Conservation (phyloP, 2,329 filamentous ascomycete species). For the Graphiopsis chlorocephala region DNA sequence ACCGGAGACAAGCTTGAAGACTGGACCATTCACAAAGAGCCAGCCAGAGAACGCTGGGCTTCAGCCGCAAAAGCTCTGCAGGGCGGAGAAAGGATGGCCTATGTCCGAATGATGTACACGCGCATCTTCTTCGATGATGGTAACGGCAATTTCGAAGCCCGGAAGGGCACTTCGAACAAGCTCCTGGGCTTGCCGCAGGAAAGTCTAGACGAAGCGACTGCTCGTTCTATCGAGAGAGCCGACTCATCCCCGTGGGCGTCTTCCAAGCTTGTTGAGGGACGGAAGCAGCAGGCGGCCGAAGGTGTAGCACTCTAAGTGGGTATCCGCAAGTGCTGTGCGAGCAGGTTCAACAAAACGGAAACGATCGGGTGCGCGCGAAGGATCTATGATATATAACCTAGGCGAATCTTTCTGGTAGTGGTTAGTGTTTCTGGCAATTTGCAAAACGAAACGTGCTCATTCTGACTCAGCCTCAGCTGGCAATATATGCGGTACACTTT, state of each 20-base stretch:
- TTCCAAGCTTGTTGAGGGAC: not conserved
- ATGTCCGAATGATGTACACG: slow-evolving; percentile 53
- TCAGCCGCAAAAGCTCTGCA: slow-evolving; percentile 48
- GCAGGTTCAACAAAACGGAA: not conserved
- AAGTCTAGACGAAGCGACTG: slow-evolving; percentile 57
- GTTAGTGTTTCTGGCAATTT: not conserved
- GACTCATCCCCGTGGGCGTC: not conserved
- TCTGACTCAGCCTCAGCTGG: not conserved
- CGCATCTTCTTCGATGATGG: slow-evolving; percentile 48
- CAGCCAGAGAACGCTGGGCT: slow-evolving; percentile 47
- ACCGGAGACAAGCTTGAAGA: slow-evolving; percentile 57
- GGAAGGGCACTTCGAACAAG: slow-evolving; percentile 47
- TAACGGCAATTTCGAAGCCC: slow-evolving; percentile 38
- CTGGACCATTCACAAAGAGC: slow-evolving; percentile 57
- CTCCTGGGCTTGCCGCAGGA: slow-evolving; percentile 58
- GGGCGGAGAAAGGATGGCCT: slow-evolving; percentile 45
- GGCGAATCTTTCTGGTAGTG: not conserved
- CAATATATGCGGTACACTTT: not conserved
- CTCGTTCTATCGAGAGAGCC: slow-evolving; percentile 42
- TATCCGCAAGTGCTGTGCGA: not conserved
- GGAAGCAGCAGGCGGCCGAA: not conserved
- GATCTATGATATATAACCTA: not conserved
- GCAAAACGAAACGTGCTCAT: not conserved
- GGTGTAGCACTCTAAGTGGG: not conserved
- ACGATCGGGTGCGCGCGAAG: not conserved